A percentile compares a stretch with the other conserved stretches of the same genome.
phyloP scores from a whole-genome alignment of 1,139 yeast genomes.

The Kodamaea suecica region DNA sequence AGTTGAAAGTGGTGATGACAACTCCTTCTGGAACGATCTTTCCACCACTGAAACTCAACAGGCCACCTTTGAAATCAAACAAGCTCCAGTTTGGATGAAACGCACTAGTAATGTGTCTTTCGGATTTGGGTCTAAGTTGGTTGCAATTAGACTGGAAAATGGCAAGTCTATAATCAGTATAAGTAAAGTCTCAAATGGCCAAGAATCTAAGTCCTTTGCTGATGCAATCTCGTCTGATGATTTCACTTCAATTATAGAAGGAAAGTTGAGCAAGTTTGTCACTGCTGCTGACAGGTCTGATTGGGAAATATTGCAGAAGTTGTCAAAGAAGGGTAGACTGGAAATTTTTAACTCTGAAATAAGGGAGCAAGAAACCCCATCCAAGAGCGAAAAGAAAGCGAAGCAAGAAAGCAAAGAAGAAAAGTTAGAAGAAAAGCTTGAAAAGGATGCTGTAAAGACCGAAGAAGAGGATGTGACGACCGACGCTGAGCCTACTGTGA shows the following conservation, averaged over 20 bases:
- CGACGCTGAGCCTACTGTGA: conserved; percentile 23
- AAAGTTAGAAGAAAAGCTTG: conserved; percentile 12
- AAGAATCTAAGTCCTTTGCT: conserved; percentile 47
- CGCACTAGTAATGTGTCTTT: conserved; percentile 75
- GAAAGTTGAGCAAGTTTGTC: conserved; percentile 41
- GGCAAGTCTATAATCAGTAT: conserved; percentile 49
- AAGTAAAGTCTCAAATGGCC: conserved; percentile 43
- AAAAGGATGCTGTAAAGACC: conserved; percentile 10
- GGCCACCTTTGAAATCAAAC: conserved; percentile 61
- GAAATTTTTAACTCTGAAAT: conserved; percentile 30
- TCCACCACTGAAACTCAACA: conserved; percentile 74
- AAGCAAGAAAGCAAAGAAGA: conserved; percentile 23
- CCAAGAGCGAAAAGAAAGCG: conserved; percentile 15
- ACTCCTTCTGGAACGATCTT: conserved; percentile 74
- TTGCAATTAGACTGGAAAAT: conserved; percentile 46
- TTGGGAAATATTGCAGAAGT: conserved; percentile 69
- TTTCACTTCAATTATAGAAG: conserved; percentile 52
- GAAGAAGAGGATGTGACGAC: conserved; percentile 11
- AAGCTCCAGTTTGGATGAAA: conserved; percentile 89
- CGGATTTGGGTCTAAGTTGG: conserved; percentile 93
- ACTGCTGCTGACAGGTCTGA: conserved; percentile 56
- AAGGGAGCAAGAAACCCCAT: conserved; percentile 6
- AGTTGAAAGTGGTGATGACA: conserved; percentile 57
- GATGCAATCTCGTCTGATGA: conserved; percentile 59
- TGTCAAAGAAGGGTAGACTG: conserved; percentile 50